Conservation (phyloP, 2,329 filamentous ascomycete genomes). For the Epichloe scottii region DNA sequence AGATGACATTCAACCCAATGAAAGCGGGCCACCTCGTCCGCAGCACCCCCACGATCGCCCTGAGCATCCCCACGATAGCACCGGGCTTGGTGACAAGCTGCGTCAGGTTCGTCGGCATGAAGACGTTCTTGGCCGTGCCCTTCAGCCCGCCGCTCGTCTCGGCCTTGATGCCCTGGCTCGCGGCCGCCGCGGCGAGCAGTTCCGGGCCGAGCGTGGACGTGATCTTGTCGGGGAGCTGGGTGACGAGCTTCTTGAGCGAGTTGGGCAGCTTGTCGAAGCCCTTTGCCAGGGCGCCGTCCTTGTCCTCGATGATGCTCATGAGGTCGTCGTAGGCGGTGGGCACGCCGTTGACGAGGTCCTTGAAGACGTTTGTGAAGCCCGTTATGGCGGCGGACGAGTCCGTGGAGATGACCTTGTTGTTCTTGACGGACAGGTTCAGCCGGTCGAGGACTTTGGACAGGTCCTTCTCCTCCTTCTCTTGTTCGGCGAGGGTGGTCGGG, state of each 20-base stretch:
- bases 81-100: constrained; percentile 76
- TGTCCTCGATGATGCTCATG: constrained; percentile 46
- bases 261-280: constrained; percentile 58
- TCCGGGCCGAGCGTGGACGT: constrained; percentile 67
- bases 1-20: constrained; percentile 80
- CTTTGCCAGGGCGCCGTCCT: constrained; percentile 45
- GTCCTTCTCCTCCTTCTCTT: constrained; percentile 50
- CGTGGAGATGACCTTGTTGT: constrained; percentile 75
- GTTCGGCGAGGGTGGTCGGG: constrained; percentile 27
- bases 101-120: constrained; percentile 60
- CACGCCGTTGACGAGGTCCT: constrained; percentile 82
- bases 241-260: constrained; percentile 76
- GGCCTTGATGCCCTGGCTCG: constrained; percentile 53
- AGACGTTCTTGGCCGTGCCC: constrained; percentile 51
- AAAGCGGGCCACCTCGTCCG: constrained; percentile 83
- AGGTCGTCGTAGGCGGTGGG: constrained; percentile 90
- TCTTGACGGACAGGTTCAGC: constrained; percentile 69
- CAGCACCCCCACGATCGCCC: constrained; percentile 81
- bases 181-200: constrained; percentile 64
- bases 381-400: constrained; percentile 73
- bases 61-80: constrained; percentile 71
- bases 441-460: constrained; percentile 69
- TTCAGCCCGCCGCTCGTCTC: constrained; percentile 45
- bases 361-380: constrained; percentile 80
- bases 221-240: constrained; percentile 70